Evolutionary conservation across 2,329 filamentous ascomycete genomes (phyloP), one percentile per base, ranked within the genome.

Genomic region (Ophiostoma piceae): DNA sequence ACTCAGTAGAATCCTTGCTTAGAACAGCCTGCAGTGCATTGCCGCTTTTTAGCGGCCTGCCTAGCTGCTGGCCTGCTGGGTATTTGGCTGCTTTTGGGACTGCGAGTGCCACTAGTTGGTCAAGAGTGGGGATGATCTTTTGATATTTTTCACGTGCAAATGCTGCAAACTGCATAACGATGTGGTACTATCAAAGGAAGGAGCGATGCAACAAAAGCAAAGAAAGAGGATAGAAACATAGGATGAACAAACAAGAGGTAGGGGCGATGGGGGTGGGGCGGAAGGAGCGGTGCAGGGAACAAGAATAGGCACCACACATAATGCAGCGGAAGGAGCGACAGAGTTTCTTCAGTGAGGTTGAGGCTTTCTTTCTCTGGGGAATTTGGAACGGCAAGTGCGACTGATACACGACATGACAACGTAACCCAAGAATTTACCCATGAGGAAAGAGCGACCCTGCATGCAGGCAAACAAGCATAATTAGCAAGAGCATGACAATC

Each of bases 71-170:
- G 43, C 41, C 12, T 12, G 43, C 51, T 57, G n/a, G 51, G 7
- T 26, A 57, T 57, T 26, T 57, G 51, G 22, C 51, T 57, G 51
- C 26, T 57, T 57, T n/a, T 57, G 9, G 51, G n/a, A 7, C 26
- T 57, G n/a, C n/a, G 14, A 26, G 51, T 7, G 51, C 51, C 51
- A 57, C 39, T 68, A 32, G 57, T 51, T 65, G 57, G 67, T 26
- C 51, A 16, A 57, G n/a, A 57, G 51, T 57, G 51, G 51, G 11
- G 51, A 57, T 57, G 51, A 26, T 57, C n/a, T 57, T 51, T 57
- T 57, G 51, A 26, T 57, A 8, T 57, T 51, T 57, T 57, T 57
- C 51, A 57, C 51, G 51, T 57, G 51, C 51, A 57, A 57, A 57
- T 57, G 51, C 19, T 54, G 47, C n/a, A 22, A 54, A 54, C 14